Evolutionary conservation across 2,329 filamentous ascomycete species (phyloP).

Genomic region (Cytospora chrysosperma): DNA sequence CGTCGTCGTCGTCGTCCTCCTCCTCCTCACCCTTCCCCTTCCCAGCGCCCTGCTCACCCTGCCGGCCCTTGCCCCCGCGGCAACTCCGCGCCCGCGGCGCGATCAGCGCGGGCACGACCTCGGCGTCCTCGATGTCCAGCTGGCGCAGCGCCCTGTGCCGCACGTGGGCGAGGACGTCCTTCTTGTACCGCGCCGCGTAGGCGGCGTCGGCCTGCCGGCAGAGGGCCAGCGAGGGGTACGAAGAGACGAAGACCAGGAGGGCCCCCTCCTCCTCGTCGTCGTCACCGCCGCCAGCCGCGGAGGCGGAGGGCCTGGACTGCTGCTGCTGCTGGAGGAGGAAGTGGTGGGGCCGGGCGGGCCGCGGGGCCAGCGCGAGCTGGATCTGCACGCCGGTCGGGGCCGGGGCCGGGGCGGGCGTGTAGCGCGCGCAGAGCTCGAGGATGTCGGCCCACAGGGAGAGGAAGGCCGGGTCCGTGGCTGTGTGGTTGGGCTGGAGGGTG

Average conservation of each 20-base stretch:
- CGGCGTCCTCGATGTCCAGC: slow-evolving; percentile 21
- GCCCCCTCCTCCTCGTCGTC: too few species aligned
- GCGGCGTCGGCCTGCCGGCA: slow-evolving; percentile 21
- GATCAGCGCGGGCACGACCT: slow-evolving; percentile 17
- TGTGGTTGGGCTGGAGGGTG: slow-evolving; percentile 15
- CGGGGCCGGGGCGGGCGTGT: slow-evolving; percentile 13
- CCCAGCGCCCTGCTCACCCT: background rate
- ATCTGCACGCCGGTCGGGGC: slow-evolving; percentile 2
- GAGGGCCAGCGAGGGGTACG: slow-evolving; percentile 22
- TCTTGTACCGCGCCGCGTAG: slow-evolving; percentile 16
- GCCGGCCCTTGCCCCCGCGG: background rate
- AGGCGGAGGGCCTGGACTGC: too few species aligned
- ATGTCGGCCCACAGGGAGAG: slow-evolving; percentile 15
- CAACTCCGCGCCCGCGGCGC: background rate
- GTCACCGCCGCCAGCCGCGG: too few species aligned
- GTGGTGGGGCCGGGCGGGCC: slow-evolving; percentile 16
- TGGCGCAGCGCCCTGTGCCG: slow-evolving; percentile 13
- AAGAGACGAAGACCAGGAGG: slow-evolving; percentile 21
- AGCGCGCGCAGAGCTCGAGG: slow-evolving; percentile 22
- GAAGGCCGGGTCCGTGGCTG: slow-evolving; percentile 19
- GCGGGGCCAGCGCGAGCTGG: slow-evolving; percentile 12
- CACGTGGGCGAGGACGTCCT: slow-evolving; percentile 12
- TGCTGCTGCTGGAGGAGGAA: slow-evolving; percentile 24
- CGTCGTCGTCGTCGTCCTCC: background rate
- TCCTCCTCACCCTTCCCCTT: background rate